Conservation (phyloP, 257 asterid genomes). For the Parsonsia alboflavescens region DNA sequence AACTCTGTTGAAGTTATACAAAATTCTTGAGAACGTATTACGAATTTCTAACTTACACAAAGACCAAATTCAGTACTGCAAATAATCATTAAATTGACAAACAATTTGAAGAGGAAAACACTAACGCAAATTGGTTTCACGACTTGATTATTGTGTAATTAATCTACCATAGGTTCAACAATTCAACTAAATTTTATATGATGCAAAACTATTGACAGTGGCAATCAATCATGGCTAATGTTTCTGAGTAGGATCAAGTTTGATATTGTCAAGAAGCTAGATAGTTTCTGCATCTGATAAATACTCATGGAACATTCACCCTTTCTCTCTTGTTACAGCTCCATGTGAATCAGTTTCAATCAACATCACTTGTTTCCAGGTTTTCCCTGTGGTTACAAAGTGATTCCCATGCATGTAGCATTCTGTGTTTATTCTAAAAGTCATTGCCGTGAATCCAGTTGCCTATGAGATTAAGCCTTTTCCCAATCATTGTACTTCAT, state of each 20-base stretch:
- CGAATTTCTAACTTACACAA: neutral
- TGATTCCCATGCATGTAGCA: neutral
- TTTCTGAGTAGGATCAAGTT: neutral
- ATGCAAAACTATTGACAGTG: neutral
- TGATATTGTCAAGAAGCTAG: neutral
- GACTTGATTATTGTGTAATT: neutral
- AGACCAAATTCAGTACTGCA: neutral
- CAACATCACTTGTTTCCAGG: neutral
- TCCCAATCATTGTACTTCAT: neutral
- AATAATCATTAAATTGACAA: neutral
- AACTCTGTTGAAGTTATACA: constrained; percentile 40
- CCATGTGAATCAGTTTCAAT: neutral
- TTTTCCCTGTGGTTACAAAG: neutral
- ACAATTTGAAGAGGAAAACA: neutral
- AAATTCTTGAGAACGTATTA: constrained; percentile 8
- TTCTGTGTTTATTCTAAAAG: neutral
- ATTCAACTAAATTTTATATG: neutral
- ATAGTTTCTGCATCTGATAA: neutral
- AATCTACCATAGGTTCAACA: neutral
- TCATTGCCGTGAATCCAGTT: neutral
- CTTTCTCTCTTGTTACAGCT: neutral
- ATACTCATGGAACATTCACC: neutral
- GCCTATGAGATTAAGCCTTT: neutral
- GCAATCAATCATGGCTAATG: neutral
- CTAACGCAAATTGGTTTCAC: neutral